A percentile compares a stretch with the other conserved stretches of the same genome.
These are phyloP conservation scores for Alternaria infectoria DNA, from an alignment of 2,329 filamentous ascomycete species.

Conservation along the genomic window DNA sequence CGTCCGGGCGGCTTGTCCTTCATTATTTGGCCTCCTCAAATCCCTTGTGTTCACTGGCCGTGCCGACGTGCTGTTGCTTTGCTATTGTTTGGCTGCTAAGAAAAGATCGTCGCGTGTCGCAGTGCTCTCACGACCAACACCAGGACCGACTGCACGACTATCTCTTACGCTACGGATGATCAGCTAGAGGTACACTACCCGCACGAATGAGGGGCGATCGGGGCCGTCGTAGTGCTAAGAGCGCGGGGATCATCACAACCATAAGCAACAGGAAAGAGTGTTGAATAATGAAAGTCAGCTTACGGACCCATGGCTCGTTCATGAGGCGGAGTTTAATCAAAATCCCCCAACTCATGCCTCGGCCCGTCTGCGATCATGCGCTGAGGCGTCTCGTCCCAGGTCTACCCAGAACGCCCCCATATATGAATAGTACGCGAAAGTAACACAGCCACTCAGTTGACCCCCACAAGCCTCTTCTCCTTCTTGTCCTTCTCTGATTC, in stretches of 20 bases:
- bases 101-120: constrained; percentile 1
- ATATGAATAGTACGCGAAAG: constrained; percentile 8
- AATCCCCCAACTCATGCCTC: neutral
- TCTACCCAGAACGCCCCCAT: constrained; percentile 24
- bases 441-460: constrained; percentile 11
- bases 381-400: constrained; percentile 1
- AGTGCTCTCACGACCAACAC: neutral
- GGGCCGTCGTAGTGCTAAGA: neutral
- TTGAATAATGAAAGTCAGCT: neutral
- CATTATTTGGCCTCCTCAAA: neutral
- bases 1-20: constrained; percentile 6
- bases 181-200: neutral
- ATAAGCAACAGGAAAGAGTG: constrained; percentile 4
- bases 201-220: neutral
- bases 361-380: constrained; percentile 1
- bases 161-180: neutral
- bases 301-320: neutral
- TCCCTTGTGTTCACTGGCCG: neutral
- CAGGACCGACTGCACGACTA: neutral
- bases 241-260: constrained; percentile 1
- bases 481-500: constrained; percentile 74
- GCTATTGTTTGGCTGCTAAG: neutral
- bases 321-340: neutral
- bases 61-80: neutral
- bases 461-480: constrained; percentile 67